These are phyloP conservation scores for Babesia caballi DNA, from an alignment of 169 alveolate genomes.

Conservation along the genomic window DNA sequence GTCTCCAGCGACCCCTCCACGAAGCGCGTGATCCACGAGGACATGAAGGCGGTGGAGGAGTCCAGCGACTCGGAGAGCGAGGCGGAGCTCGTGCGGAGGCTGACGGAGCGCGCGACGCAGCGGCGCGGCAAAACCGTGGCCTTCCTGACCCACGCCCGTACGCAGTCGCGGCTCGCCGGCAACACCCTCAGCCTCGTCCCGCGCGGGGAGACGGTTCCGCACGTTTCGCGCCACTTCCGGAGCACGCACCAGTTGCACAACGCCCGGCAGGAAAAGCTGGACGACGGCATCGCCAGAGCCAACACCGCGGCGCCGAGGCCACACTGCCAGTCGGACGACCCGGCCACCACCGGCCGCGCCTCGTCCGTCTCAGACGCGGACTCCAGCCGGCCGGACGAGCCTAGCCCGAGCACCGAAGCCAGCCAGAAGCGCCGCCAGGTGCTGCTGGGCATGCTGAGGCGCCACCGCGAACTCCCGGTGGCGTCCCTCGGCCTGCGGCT, in stretches of 20 bases:
- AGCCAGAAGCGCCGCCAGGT: background rate
- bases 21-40: constrained; percentile 19
- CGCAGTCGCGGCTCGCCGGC: background rate
- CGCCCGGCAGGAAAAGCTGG: background rate
- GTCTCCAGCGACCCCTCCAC: constrained; percentile 10
- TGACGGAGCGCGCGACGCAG: background rate
- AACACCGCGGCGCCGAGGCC: background rate
- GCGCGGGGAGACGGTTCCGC: background rate
- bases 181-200: background rate
- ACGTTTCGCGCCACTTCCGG: background rate
- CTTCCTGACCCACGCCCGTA: background rate
- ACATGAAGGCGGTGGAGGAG: constrained; percentile 22
- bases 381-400: background rate
- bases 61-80: constrained; percentile 9
- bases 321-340: background rate
- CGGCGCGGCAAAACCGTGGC: background rate
- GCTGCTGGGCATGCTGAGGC: constrained; percentile 7
- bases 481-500: background rate
- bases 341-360: background rate
- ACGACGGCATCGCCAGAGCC: background rate
- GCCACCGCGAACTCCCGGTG: constrained; percentile 20
- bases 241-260: background rate
- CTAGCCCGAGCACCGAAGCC: background rate
- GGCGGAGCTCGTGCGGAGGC: background rate
- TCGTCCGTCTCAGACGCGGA: background rate